Conservation (phyloP, 2,329 filamentous ascomycete species). For the Metarhizium humberi region DNA sequence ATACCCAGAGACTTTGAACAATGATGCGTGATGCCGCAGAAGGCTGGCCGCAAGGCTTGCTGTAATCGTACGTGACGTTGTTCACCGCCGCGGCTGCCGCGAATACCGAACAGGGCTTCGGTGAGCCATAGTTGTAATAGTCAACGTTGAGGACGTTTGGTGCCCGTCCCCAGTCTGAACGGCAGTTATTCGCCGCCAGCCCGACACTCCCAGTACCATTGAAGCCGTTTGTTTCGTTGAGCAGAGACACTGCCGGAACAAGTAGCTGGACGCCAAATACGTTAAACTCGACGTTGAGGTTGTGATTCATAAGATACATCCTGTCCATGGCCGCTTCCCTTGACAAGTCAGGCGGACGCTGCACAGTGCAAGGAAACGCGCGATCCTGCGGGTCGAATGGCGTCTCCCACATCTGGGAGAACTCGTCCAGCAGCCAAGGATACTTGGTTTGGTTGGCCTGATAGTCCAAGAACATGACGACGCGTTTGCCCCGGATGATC, state of each 20-base stretch:
- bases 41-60: slow-evolving; percentile 41
- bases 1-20: slow-evolving; percentile 9
- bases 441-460: slow-evolving; percentile 67
- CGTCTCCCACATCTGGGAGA: slow-evolving; percentile 84
- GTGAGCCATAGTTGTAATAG: slow-evolving; percentile 67
- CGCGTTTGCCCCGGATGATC: slow-evolving; percentile 61
- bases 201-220: slow-evolving; percentile 60
- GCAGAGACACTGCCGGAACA: slow-evolving; percentile 59
- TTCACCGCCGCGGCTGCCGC: slow-evolving; percentile 61
- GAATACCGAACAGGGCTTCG: slow-evolving; percentile 60
- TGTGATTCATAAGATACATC: slow-evolving; percentile 84
- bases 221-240: slow-evolving; percentile 64
- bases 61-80: slow-evolving; percentile 57
- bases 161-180: slow-evolving; percentile 50
- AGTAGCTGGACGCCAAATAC: slow-evolving; percentile 55
- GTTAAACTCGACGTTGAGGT: slow-evolving; percentile 70
- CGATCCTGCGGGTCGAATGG: slow-evolving; percentile 63
- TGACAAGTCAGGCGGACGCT: slow-evolving; percentile 63
- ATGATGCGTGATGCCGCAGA: not conserved
- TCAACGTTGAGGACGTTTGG: slow-evolving; percentile 78
- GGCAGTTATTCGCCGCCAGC: slow-evolving; percentile 52
- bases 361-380: slow-evolving; percentile 65
- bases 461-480: slow-evolving; percentile 80
- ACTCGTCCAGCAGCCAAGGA: slow-evolving; percentile 82
- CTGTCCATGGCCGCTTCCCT: slow-evolving; percentile 45